Percentiles rank a stretch among this genome's conserved stretches.
Evolutionary conservation across 306 rosid genomes (phyloP).

Genomic region (Prunus salicina): DNA sequence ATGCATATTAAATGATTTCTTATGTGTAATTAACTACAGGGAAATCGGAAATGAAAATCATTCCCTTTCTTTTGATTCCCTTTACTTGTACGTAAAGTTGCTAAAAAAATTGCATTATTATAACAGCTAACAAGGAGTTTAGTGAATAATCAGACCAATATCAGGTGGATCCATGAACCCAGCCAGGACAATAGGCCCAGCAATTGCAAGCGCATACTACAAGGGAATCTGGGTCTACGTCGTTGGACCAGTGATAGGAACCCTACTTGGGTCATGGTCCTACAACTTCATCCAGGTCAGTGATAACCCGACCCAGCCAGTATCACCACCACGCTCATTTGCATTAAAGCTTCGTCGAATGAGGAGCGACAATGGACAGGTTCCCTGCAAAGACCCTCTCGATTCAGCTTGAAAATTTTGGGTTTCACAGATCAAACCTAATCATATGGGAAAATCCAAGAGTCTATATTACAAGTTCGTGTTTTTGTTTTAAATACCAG

Average conservation of each 20-base stretch:
- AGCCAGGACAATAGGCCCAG: constrained; percentile 84
- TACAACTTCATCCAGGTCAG: constrained; percentile 46
- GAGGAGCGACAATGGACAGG: constrained; percentile 16
- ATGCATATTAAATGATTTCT: too few relatives aligned
- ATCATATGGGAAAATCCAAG: background rate
- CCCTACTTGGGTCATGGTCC: constrained; percentile 64
- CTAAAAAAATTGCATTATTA: too few relatives aligned
- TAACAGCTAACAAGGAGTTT: background rate
- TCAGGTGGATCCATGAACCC: constrained; percentile 97
- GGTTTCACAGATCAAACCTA: background rate
- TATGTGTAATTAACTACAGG: too few relatives aligned
- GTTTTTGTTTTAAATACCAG: background rate
- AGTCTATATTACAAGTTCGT: background rate
- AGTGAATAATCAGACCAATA: constrained; percentile 52
- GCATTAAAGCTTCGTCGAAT: constrained; percentile 32
- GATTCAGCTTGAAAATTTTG: constrained; percentile 21
- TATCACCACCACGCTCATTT: constrained; percentile 22
- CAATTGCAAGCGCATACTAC: constrained; percentile 54
- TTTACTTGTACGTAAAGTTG: too few relatives aligned
- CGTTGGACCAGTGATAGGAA: constrained; percentile 65
- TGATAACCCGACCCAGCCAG: constrained; percentile 23
- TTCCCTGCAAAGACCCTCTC: background rate
- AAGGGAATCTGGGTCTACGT: constrained; percentile 69
- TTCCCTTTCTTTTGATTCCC: too few relatives aligned
- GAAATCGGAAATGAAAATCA: too few relatives aligned